phyloP scores from a whole-genome alignment of 2,329 filamentous ascomycete species.

The Colletotrichum caudatum region DNA sequence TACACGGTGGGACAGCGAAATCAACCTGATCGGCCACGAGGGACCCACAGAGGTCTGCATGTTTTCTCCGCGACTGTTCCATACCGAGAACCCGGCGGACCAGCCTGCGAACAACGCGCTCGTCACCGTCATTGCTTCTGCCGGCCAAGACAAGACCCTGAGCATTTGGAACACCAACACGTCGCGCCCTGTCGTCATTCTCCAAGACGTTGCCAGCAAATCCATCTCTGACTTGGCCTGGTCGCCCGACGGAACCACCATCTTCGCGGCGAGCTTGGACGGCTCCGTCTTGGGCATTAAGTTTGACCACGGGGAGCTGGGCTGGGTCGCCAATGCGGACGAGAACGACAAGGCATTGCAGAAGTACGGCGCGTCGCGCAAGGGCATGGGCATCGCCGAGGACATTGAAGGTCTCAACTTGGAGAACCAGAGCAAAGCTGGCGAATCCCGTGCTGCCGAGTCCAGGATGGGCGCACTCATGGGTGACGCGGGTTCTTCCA shows the following conservation, averaged over 20 bases:
- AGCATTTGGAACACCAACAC: slow-evolving; percentile 99
- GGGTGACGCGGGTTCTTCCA: slow-evolving; percentile 78
- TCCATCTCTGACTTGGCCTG: slow-evolving; percentile 95
- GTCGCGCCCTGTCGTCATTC: slow-evolving; percentile 88
- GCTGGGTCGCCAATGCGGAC: slow-evolving; percentile 85
- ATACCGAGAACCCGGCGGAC: slow-evolving; percentile 73
- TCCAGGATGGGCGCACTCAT: slow-evolving; percentile 98
- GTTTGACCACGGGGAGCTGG: slow-evolving; percentile 89
- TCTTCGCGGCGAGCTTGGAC: slow-evolving; percentile 90
- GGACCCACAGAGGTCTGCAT: slow-evolving; percentile 97
- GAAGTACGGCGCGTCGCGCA: slow-evolving; percentile 90
- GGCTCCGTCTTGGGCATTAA: slow-evolving; percentile 85
- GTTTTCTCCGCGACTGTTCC: slow-evolving; percentile 93
- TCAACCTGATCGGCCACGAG: slow-evolving; percentile 97
- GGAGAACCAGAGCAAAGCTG: slow-evolving; percentile 92
- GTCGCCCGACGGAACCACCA: slow-evolving; percentile 88
- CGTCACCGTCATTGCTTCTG: slow-evolving; percentile 95
- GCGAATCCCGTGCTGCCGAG: slow-evolving; percentile 89
- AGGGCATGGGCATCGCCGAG: slow-evolving; percentile 91
- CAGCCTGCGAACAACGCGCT: slow-evolving; percentile 63
- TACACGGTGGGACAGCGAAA: slow-evolving; percentile 93
- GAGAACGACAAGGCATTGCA: slow-evolving; percentile 94
- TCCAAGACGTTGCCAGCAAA: slow-evolving; percentile 89
- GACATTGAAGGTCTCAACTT: slow-evolving; percentile 89
- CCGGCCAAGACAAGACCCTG: slow-evolving; percentile 94